Evolutionary conservation across 2,329 filamentous ascomycete species (phyloP), one percentile per base, ranked within the genome.

Genomic region (Sporothrix schenckii): DNA sequence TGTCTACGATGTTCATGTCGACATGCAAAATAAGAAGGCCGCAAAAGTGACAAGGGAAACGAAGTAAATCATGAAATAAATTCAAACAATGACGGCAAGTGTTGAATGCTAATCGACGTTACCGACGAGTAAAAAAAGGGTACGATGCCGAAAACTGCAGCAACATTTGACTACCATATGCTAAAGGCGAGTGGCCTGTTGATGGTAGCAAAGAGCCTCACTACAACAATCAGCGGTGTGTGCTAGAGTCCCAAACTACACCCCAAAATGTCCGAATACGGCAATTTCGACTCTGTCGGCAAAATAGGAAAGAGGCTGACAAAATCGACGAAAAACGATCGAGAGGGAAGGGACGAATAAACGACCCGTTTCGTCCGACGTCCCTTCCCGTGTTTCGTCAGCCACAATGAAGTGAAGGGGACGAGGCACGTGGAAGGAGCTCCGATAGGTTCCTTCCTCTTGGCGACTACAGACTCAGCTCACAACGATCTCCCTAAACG

Each of bases 251-350:
- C 10, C 24, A 19, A 24, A 49, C 13, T 7, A 16, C 56, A n/a
- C 56, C 34, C 44, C n/a, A 44, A 24, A 24, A 30, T 30, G 13
- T n/a, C 41, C 63, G 19, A 39, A 52, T 21, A 39, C 27, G 47
- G 27, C 47, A 66, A 9, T 52, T 52, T 66, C 14, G 21, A n/a
- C 47, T 9, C 6, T 21, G 2, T 5, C 24, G 16, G 63, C 16
- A 66, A 39, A 52, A 16, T 39, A 30, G 60, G 41, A 65, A 30
- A 44, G 56, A 44, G 24, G 53, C 30, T 58, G 34, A n/a, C 30
- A 34, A 41, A n/a, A 34, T 44, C 7, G 44, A 21, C 11, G 27
- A 21, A 19, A 19, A 30, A 30, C 6, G 34, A 27, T 6, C 6
- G 3, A 34, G 4, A 14, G 21, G 21, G 53, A 34, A 56, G 27